These are phyloP conservation scores for Francoa sonchifolia DNA, from an alignment of 441 rosid genomes.

Conservation along the genomic window DNA sequence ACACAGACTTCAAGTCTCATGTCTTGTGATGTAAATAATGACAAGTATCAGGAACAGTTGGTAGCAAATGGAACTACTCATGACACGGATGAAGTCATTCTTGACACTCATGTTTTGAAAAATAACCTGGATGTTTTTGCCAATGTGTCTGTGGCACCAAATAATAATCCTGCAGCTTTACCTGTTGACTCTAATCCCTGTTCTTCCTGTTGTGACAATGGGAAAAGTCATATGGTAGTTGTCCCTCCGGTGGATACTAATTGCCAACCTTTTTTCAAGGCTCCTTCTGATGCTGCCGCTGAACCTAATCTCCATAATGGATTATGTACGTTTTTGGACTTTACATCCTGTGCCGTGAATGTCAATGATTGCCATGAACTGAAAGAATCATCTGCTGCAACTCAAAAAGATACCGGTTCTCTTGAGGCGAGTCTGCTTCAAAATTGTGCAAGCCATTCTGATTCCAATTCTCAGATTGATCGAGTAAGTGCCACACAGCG, in stretches of 20 bases:
- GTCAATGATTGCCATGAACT: slow-evolving; percentile 4
- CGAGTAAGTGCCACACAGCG: neutral
- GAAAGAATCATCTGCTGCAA: slow-evolving; percentile 2
- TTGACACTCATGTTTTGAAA: neutral
- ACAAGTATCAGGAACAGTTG: slow-evolving; percentile 1
- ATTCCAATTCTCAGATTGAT: slow-evolving; percentile 8
- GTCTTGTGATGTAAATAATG: slow-evolving; percentile 3
- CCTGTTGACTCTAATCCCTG: slow-evolving; percentile 2
- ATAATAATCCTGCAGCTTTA: slow-evolving; percentile 6
- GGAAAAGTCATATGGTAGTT: neutral
- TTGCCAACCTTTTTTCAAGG: neutral
- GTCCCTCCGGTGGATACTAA: neutral
- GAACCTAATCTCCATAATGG: slow-evolving; percentile 7
- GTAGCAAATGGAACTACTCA: neutral
- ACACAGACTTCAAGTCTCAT: neutral
- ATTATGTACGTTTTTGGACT: neutral
- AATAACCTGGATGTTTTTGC: neutral
- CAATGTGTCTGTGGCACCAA: neutral
- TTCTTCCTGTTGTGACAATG: slow-evolving; percentile 7
- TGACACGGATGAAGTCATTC: slow-evolving; percentile 3
- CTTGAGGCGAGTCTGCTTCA: neutral
- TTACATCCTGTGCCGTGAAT: slow-evolving; percentile 3
- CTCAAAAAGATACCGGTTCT: slow-evolving; percentile 2
- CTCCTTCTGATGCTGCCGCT: slow-evolving; percentile 2
- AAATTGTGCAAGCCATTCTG: slow-evolving; percentile 7